Evolutionary conservation across 148 eudicot genomes (phyloP).

Genomic region (Chenopodium berlandieri): DNA sequence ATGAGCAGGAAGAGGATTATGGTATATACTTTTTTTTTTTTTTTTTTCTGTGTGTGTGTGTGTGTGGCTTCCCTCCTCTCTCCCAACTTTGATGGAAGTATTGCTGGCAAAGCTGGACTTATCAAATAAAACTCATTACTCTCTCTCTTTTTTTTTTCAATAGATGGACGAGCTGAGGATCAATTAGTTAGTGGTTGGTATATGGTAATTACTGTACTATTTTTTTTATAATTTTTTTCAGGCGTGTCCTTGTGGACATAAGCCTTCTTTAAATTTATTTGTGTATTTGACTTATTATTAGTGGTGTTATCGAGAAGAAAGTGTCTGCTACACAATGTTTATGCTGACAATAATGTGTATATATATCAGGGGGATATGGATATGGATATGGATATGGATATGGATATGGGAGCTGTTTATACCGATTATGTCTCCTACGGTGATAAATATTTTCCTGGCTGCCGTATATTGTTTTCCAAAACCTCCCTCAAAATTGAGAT

Average conservation of each 20-base stretch:
- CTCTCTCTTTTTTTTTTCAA: slow-evolving; percentile 24
- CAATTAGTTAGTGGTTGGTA: slow-evolving; percentile 33
- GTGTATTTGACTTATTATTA: background rate
- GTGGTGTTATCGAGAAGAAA: background rate
- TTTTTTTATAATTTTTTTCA: background rate
- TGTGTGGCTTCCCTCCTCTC: too few species aligned
- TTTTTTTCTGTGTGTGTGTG: too few species aligned
- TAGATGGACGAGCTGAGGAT: slow-evolving; percentile 28
- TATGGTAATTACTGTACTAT: slow-evolving; percentile 40
- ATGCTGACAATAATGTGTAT: background rate
- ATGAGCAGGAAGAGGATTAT: slow-evolving; percentile 32
- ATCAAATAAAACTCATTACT: slow-evolving; percentile 19
- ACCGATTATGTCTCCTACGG: slow-evolving; percentile 52
- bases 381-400: slow-evolving; percentile 4
- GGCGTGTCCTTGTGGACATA: background rate
- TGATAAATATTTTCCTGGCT: slow-evolving; percentile 46
- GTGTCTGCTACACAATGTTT: background rate
- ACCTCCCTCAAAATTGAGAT: slow-evolving; percentile 37
- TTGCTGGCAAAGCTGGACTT: slow-evolving; percentile 3
- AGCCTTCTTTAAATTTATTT: background rate
- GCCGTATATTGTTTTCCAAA: slow-evolving; percentile 43
- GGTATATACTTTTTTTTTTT: slow-evolving; percentile 32
- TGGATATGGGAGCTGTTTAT: slow-evolving; percentile 21
- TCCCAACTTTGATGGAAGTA: background rate
- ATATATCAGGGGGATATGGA: slow-evolving; percentile 43